Conservation (phyloP, 805 yeast species). For the Candida xiaguanensis region DNA sequence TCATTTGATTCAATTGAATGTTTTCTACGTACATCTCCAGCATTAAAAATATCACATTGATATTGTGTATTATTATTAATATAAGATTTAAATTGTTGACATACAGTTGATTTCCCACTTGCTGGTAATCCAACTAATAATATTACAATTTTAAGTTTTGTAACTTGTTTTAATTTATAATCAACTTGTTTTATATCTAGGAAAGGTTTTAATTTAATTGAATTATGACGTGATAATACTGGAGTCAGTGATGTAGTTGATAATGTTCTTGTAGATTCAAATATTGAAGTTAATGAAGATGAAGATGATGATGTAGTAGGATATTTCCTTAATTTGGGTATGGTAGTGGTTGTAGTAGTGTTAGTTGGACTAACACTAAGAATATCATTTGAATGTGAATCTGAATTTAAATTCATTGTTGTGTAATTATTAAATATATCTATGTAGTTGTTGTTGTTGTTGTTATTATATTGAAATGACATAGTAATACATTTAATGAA, state of each 20-base stretch:
- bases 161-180: constrained; percentile 1
- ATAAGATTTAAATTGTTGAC: constrained; percentile 27
- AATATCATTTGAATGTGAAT: background rate
- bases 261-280: constrained; percentile 14
- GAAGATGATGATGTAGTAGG: constrained; percentile 7
- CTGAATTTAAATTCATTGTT: background rate
- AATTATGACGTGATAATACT: constrained; percentile 8
- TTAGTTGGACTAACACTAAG: background rate
- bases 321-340: background rate
- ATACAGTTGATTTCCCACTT: constrained; percentile 37
- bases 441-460: background rate
- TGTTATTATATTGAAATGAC: background rate
- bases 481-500: background rate
- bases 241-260: constrained; percentile 11
- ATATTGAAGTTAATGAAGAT: constrained; percentile 28
- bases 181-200: constrained; percentile 3
- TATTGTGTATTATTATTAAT: constrained; percentile 23
- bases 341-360: background rate
- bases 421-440: background rate
- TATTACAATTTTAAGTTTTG: constrained; percentile 11
- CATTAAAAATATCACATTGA: constrained; percentile 39
- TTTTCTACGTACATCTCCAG: constrained; percentile 45
- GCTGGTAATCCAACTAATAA: constrained; percentile 42
- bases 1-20: constrained; percentile 22
- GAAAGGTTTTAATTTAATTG: background rate